Evolutionary conservation across 495 filamentous ascomycete species (phyloP), one percentile per base, ranked within the genome.

Genomic region (Penicillium lividum): DNA sequence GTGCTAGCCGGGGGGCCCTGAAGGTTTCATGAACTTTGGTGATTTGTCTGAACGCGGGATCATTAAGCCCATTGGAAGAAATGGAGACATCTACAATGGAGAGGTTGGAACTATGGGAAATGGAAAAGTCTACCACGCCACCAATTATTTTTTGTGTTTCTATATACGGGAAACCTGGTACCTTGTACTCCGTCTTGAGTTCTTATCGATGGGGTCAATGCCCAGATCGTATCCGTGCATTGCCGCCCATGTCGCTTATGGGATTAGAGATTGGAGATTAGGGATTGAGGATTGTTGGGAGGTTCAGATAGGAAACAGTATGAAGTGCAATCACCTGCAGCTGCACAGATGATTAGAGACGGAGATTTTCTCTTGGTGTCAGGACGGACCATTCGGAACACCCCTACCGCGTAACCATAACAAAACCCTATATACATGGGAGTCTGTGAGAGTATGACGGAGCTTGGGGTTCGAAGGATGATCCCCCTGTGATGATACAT

Each of bases 331-430:
- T 33, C 31, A 40, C 38, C 38, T 16, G 38, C 38, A 36, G 33
- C 13, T 4, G 33, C 10, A 11, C 33, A 36, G 33, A 11, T 36
- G 33, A 36, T 36, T 22, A 22, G 22, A 22, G 22, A 36, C 18
- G 54, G 56, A 62, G 54, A 58, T 53, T 59, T 58, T 54, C 28
- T 46, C 34, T 34, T 27, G 28, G 50, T 54, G 53, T 62, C 55
- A 46, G 38, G 53, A 49, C 63, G 63, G 63, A 68, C 56, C 56
- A 61, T 63, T 66, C 63, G 63, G 63, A 61, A 66, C 11, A 16
- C 38, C 53, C 60, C 60, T 62, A 59, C 58, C 49, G 63, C 60
- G 63, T 68, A 68, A 68, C 63, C 54, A 50, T 31, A 40, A 36
- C 22, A 22, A 40, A 52, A 52, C 27, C 50, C 31, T 52, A 53